Conservation (phyloP, 2,329 filamentous ascomycete genomes). For the Stagonosporopsis vannaccii region DNA sequence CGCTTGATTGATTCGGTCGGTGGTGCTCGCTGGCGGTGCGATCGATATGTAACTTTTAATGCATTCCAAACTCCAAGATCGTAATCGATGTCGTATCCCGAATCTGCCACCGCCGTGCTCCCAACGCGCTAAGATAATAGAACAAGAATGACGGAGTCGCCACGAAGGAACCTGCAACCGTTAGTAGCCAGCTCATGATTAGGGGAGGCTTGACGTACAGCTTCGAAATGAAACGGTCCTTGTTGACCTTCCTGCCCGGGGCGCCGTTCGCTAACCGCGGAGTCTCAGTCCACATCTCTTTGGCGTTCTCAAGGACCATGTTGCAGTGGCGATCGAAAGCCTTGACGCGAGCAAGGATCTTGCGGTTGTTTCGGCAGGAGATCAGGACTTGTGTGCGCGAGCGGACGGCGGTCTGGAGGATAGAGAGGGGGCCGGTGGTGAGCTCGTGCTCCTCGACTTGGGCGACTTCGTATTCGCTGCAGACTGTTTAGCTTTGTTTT, state of each 20-base stretch:
- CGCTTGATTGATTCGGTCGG: conserved; percentile 40
- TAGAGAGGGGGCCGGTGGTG: conserved; percentile 82
- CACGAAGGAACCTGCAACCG: conserved; percentile 74
- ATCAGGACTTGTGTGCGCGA: conserved; percentile 96
- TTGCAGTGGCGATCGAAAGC: conserved; percentile 99
- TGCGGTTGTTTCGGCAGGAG: conserved; percentile 97
- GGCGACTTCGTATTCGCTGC: conserved; percentile 87
- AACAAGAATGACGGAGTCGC: conserved; percentile 87
- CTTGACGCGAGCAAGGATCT: conserved; percentile 95
- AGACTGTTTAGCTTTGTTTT: conserved; percentile 28
- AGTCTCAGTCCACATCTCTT: conserved; percentile 99
- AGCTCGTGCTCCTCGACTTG: conserved; percentile 82
- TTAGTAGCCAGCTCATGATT: conserved; percentile 21
- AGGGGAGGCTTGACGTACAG: conserved; percentile 67
- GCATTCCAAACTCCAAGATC: conserved; percentile 36
- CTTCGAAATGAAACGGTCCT: conserved; percentile 98
- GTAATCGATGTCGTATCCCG: conserved; percentile 22
- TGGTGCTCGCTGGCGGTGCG: conserved; percentile 30
- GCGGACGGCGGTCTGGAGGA: conserved; percentile 95
- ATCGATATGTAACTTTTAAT: conserved; percentile 46
- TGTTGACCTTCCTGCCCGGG: conserved; percentile 90
- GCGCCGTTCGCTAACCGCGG: conserved; percentile 82
- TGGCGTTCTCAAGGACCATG: conserved; percentile 97
- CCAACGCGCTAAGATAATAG: conserved; percentile 69
- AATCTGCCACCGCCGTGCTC: conserved; percentile 19